A percentile compares a stretch with the other conserved stretches of the same genome.
Conservation (phyloP, 2,329 filamentous ascomycete species). For the Sordariomycetes sp. region DNA sequence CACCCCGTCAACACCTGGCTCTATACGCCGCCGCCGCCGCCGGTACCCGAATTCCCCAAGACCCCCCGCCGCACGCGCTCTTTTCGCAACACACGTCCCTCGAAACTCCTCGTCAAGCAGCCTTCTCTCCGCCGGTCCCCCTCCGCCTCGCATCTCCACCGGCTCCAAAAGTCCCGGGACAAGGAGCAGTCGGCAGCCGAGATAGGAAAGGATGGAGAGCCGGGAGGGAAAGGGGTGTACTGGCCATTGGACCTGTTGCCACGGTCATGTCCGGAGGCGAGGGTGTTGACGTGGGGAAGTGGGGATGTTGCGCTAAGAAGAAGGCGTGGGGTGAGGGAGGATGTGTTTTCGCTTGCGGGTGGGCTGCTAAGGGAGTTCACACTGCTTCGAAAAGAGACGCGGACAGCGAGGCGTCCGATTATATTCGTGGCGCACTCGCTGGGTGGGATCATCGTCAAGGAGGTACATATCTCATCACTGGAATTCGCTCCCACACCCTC, state of each 20-base stretch:
- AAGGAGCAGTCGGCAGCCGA: background rate
- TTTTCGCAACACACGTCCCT: constrained; percentile 4
- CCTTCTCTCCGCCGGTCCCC: background rate
- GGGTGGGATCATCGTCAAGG: constrained; percentile 17
- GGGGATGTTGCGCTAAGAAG: constrained; percentile 12
- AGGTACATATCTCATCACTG: constrained; percentile 9
- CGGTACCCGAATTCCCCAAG: constrained; percentile 7
- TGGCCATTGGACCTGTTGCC: constrained; percentile 19
- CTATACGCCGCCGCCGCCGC: constrained; percentile 5
- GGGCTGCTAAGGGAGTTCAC: constrained; percentile 15
- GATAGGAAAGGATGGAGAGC: background rate
- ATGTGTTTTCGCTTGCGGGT: constrained; percentile 15
- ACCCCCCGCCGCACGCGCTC: constrained; percentile 12
- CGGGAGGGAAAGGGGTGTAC: constrained; percentile 8
- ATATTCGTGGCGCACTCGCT: constrained; percentile 16
- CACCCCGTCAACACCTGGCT: constrained; percentile 18
- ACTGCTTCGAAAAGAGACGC: constrained; percentile 7
- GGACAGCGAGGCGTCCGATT: constrained; percentile 9
- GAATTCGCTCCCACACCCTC: background rate
- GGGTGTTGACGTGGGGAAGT: constrained; percentile 17
- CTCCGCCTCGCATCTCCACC: constrained; percentile 8
- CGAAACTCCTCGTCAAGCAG: constrained; percentile 8
- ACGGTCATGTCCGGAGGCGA: constrained; percentile 13
- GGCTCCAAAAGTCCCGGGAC: background rate
- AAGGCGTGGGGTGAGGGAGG: constrained; percentile 13